Conservation (phyloP, 768 basidiomycete species). For the Leucosporidium yakuticum region DNA sequence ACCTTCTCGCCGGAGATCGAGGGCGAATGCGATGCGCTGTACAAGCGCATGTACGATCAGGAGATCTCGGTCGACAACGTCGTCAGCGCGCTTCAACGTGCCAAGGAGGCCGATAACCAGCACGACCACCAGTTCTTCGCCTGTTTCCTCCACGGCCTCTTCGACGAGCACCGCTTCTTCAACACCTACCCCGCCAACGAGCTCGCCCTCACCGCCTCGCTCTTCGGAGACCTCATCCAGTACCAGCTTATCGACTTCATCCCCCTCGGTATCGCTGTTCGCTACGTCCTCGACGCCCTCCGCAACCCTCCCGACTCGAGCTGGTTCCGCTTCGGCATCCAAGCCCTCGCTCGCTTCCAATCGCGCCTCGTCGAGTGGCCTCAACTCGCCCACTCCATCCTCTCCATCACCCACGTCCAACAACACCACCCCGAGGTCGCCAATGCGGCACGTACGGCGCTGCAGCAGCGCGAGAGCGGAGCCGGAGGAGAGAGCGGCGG, state of each 20-base stretch:
- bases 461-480: slow-evolving; percentile 26
- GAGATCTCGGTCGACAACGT: slow-evolving; percentile 91
- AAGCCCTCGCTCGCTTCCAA: slow-evolving; percentile 83
- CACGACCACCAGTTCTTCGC: slow-evolving; percentile 94
- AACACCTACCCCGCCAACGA: slow-evolving; percentile 90
- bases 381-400: slow-evolving; percentile 78
- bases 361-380: slow-evolving; percentile 83
- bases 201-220: slow-evolving; percentile 87
- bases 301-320: slow-evolving; percentile 85
- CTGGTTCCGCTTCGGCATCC: slow-evolving; percentile 89
- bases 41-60: slow-evolving; percentile 97
- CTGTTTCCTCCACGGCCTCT: slow-evolving; percentile 99
- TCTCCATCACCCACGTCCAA: slow-evolving; percentile 76
- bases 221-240: slow-evolving; percentile 94
- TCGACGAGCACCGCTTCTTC: slow-evolving; percentile 99
- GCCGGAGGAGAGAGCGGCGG: slow-evolving; percentile 41
- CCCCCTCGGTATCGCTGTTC: slow-evolving; percentile 90
- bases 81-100: slow-evolving; percentile 74
- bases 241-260: slow-evolving; percentile 87
- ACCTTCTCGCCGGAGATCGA: slow-evolving; percentile 83
- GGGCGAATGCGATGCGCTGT: slow-evolving; percentile 86
- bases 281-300: slow-evolving; percentile 90
- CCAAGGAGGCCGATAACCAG: slow-evolving; percentile 72
- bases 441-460: slow-evolving; percentile 32
- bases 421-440: slow-evolving; percentile 70